Conservation (phyloP, 2,329 filamentous ascomycete species). For the Alternaria triticina region DNA sequence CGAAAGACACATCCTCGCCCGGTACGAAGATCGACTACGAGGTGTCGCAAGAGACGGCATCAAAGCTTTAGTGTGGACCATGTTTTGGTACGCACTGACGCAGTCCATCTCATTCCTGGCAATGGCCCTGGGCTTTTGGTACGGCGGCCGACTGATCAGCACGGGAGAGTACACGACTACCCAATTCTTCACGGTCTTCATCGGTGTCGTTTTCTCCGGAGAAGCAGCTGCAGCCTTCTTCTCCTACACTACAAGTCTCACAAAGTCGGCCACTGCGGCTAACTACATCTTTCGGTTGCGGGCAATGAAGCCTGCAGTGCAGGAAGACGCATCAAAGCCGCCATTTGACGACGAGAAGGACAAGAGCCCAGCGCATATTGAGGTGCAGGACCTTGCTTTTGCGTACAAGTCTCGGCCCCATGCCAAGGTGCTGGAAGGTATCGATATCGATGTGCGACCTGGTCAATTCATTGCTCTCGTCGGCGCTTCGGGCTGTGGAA, state of each 20-base stretch:
- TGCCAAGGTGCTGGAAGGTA: conserved; percentile 80
- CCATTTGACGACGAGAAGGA: conserved; percentile 42
- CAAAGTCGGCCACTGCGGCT: conserved; percentile 90
- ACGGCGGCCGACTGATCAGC: conserved; percentile 45
- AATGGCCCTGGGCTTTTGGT: conserved; percentile 48
- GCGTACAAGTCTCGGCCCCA: conserved; percentile 81
- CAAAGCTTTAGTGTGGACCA: conserved; percentile 70
- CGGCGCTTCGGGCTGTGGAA: conserved; percentile 90
- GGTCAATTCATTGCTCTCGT: conserved; percentile 89
- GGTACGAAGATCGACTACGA: conserved; percentile 70
- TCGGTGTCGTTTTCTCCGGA: conserved; percentile 49
- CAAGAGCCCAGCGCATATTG: conserved; percentile 41
- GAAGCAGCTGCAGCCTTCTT: conserved; percentile 86
- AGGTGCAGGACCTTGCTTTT: conserved; percentile 70
- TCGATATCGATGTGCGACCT: conserved; percentile 70
- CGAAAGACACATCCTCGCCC: conserved; percentile 77
- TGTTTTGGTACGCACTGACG: conserved; percentile 82
- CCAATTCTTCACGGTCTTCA: conserved; percentile 92
- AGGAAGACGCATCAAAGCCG: conserved; percentile 43
- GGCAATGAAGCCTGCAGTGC: conserved; percentile 45
- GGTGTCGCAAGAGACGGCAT: conserved; percentile 63
- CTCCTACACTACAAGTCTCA: conserved; percentile 93
- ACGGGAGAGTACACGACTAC: conserved; percentile 68
- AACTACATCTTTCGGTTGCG: conserved; percentile 57
- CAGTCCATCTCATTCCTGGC: conserved; percentile 71